Conservation (phyloP, 371 early-diverging fungal species). For the Apophysomyces ossiformis region DNA sequence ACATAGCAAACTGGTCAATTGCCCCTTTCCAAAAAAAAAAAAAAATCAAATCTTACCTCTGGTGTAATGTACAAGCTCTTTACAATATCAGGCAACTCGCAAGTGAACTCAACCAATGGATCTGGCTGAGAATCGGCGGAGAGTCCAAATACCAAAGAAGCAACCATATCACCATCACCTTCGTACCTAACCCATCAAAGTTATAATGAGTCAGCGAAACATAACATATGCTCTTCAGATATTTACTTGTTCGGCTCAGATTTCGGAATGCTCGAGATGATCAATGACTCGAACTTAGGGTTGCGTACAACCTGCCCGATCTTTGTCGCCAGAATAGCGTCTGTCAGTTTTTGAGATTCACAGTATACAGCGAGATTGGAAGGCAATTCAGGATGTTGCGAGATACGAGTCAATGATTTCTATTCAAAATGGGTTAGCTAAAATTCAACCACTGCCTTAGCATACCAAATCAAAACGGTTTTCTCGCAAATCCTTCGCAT, state of each 20-base stretch:
- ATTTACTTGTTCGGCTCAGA: slow-evolving; percentile 46
- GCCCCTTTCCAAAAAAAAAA: too few species aligned
- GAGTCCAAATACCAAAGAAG: slow-evolving; percentile 14
- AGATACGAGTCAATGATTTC: slow-evolving; percentile 31
- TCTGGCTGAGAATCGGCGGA: slow-evolving; percentile 14
- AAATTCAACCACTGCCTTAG: background rate
- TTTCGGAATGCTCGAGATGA: slow-evolving; percentile 53
- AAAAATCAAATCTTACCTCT: slow-evolving; percentile 25
- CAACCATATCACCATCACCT: slow-evolving; percentile 22
- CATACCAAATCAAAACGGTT: slow-evolving; percentile 71
- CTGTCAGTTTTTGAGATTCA: slow-evolving; percentile 50
- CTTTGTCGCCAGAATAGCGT: slow-evolving; percentile 36
- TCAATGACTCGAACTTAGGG: slow-evolving; percentile 39
- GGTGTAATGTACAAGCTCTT: slow-evolving; percentile 23
- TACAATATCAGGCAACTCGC: slow-evolving; percentile 40
- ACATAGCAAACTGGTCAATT: background rate
- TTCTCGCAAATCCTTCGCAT: slow-evolving; percentile 53
- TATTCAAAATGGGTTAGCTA: slow-evolving; percentile 6
- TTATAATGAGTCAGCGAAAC: slow-evolving; percentile 3
- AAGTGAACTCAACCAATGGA: slow-evolving; percentile 39
- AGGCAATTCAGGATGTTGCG: slow-evolving; percentile 27
- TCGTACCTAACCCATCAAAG: slow-evolving; percentile 13
- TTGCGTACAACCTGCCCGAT: slow-evolving; percentile 41
- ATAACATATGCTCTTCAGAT: slow-evolving; percentile 23
- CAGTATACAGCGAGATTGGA: slow-evolving; percentile 32